Evolutionary conservation across 2,329 filamentous ascomycete species (phyloP), one percentile per base, ranked within the genome.

Genomic region (Cryphonectria radicalis): DNA sequence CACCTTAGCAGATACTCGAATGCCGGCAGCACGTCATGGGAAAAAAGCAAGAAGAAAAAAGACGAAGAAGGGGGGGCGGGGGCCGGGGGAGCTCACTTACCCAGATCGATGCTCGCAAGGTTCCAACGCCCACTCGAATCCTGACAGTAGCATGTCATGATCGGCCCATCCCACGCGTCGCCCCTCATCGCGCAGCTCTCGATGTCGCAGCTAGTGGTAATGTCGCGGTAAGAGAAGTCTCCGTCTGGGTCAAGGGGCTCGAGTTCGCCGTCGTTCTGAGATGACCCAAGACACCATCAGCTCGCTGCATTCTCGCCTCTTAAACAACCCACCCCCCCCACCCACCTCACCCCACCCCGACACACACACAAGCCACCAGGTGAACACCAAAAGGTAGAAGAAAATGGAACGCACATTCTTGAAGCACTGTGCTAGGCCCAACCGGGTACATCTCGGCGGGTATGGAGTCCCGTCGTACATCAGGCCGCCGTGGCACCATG

Each of bases 171-270:
- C 71, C 68, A 70, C 11, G 46, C 42, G 46, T 68, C 62, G 25
- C 63, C 37, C 42, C 67, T 60, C 2, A 73, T 68, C 2, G 71
- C 71, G 46, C 71, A 73, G 57, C 68, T 73, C 55, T 71, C 68
- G 28, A 71, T 53, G 3, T 68, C 66, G 37, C 71, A 73, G 46
- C 53, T 46, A 14, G 35, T 7, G n/a, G n/a, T 22, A 13, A 72
- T 43, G 19, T 42, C 66, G 4, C 43, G 7, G 22, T 59, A 37
- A 0, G 50, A 37, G 0, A 62, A 28, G 37, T 65, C 42, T 43
- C 63, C 59, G 40, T 43, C 53, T 11, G 53, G 60, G 3, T 59
- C 62, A 17, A 62, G 63, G 22, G 68, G 19, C 5, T 63, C 28
- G 22, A 72, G 55, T 22, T 53, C 37, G 25, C 71, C 71, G 11